Conservation (phyloP, 768 basidiomycete genomes). For the Gyrodon lividus region DNA sequence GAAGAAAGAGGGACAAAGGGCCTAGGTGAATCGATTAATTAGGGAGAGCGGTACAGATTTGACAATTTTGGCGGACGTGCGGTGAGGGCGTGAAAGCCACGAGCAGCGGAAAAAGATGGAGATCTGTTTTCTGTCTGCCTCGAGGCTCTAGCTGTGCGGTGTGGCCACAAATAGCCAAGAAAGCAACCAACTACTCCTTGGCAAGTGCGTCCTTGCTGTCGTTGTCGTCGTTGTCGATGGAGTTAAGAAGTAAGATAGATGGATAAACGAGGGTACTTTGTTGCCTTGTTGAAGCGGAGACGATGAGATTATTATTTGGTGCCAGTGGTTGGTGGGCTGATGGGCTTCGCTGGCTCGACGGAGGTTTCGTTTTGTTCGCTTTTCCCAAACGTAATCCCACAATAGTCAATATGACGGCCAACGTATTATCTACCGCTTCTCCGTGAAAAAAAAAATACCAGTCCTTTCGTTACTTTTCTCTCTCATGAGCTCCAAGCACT, state of each 20-base stretch:
- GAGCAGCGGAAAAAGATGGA: slow-evolving; percentile 31
- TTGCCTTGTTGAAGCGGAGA: slow-evolving; percentile 25
- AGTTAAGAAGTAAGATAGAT: background rate
- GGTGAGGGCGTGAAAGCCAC: slow-evolving; percentile 36
- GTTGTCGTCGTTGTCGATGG: slow-evolving; percentile 10
- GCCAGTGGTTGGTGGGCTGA: no score
- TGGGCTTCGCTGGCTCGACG: background rate
- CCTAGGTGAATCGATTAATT: slow-evolving; percentile 29
- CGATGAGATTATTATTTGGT: slow-evolving; percentile 4
- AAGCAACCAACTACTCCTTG: slow-evolving; percentile 12
- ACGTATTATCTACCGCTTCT: background rate
- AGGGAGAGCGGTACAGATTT: slow-evolving; percentile 26
- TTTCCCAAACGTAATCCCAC: slow-evolving; percentile 15
- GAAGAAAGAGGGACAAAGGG: slow-evolving; percentile 27
- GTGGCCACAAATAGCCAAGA: slow-evolving; percentile 23
- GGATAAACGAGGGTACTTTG: slow-evolving; percentile 18
- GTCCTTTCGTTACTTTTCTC: background rate
- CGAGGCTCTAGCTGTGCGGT: slow-evolving; percentile 27
- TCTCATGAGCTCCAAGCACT: background rate
- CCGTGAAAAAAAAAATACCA: background rate
- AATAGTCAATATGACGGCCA: background rate
- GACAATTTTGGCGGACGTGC: slow-evolving; percentile 32
- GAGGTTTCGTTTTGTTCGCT: background rate
- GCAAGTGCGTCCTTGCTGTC: background rate
- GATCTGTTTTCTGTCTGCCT: slow-evolving; percentile 27